Evolutionary conservation across 164 flowering plant genomes (phyloP), one percentile per base, ranked within the genome.

Genomic region (Echeveria elegans): DNA sequence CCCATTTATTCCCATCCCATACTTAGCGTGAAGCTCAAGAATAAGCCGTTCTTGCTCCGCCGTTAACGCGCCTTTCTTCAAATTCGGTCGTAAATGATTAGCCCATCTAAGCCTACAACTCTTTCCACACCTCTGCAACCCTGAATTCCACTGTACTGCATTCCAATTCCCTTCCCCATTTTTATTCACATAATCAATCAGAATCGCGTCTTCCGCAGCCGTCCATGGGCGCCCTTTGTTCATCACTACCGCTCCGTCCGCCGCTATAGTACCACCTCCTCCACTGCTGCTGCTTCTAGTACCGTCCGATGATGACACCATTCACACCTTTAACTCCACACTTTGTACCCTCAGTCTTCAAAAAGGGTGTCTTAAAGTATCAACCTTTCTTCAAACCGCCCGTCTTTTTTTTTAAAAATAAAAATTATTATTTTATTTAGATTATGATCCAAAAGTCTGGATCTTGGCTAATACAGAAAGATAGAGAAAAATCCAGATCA

Each of bases 1-100:
- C 96, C 96, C 96, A 89, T 77, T 89, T 89, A 80, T 87, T n/a
- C n/a, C n/a, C n/a, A n/a, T 89, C 47, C 96, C 96, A 24, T 82
- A 74, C 71, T 79, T 85, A 41, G 96, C 73, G 72, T 88, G 96
- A 31, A 89, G 84, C 31, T 85, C 79, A 45, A 87, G 73, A 68
- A 89, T 87, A 69, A 81, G 69, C 12, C 73, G 72, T 69, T 89
- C 96, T 67, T 89, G 92, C 4, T 84, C 87, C 1, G 78, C 79
- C n/a, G 90, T 66, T 61, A 89, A 87, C 0, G 85, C 45, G 6
- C 96, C 92, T 50, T 89, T 89, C 72, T 83, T 89, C 19, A 89
- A 82, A 74, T 86, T 82, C 41, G 96, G 96, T 67, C 96, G 69
- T 18, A 89, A 70, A 72, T 89, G 96, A 70, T 89, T 89, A n/a